phyloP scores from a whole-genome alignment of 345 rosid species.

The Lepidium africanum region DNA sequence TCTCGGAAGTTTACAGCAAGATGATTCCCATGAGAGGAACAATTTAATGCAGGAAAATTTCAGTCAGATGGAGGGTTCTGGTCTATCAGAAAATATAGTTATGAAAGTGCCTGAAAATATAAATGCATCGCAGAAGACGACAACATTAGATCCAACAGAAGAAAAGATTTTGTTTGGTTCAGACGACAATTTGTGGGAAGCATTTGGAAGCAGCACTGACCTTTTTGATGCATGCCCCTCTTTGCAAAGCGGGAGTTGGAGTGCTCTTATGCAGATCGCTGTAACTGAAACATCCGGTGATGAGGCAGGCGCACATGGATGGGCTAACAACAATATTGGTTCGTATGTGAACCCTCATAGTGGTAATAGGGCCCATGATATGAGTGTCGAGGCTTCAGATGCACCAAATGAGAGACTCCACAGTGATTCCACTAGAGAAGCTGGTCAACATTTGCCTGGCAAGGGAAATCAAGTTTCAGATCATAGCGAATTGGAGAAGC shows the following conservation, averaged over 20 bases:
- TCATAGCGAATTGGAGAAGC: slow-evolving; percentile 35
- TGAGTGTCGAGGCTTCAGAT: neutral
- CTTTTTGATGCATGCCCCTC: slow-evolving; percentile 49
- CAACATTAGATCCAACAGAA: slow-evolving; percentile 84
- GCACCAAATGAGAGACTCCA: slow-evolving; percentile 28
- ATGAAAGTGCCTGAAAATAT: slow-evolving; percentile 33
- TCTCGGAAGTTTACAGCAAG: slow-evolving; percentile 39
- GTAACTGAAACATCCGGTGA: slow-evolving; percentile 75
- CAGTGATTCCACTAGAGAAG: slow-evolving; percentile 31
- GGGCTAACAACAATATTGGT: slow-evolving; percentile 2
- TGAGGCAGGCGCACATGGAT: slow-evolving; percentile 17
- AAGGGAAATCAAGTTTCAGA: slow-evolving; percentile 42
- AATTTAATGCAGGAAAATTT: slow-evolving; percentile 32
- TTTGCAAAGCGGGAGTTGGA: slow-evolving; percentile 91
- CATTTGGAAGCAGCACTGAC: slow-evolving; percentile 57
- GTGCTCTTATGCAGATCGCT: slow-evolving; percentile 99
- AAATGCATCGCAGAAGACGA: slow-evolving; percentile 41
- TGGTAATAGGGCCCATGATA: neutral
- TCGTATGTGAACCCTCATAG: neutral
- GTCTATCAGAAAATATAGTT: slow-evolving; percentile 35
- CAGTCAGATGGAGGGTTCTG: slow-evolving; percentile 30
- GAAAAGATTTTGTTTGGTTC: slow-evolving; percentile 82
- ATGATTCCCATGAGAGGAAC: slow-evolving; percentile 35
- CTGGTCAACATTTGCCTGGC: slow-evolving; percentile 27
- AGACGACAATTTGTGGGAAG: slow-evolving; percentile 77